phyloP scores from a whole-genome alignment of 2,329 filamentous ascomycete species.

The Diaporthe caulivora region DNA sequence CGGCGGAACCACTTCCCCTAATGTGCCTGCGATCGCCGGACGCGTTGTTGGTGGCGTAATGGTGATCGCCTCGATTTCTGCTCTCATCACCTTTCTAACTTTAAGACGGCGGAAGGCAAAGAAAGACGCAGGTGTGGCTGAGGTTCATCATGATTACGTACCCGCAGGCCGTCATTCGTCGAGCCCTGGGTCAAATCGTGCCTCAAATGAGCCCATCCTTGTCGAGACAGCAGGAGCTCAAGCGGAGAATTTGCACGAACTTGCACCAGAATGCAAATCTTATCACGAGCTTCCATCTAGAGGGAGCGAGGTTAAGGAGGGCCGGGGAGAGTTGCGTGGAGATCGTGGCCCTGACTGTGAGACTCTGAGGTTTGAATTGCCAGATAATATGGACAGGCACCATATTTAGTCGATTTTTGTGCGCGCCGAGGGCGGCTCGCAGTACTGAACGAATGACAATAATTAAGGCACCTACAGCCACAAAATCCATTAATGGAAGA shows the following conservation, averaged over 20 bases:
- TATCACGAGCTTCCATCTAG: not conserved
- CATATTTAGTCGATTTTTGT: not conserved
- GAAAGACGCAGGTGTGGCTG: not conserved
- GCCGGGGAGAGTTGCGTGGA: constrained; percentile 1
- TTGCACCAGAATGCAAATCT: not conserved
- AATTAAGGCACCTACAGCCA: not conserved
- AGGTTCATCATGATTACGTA: not conserved
- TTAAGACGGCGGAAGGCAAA: not conserved
- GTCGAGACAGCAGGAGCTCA: not conserved
- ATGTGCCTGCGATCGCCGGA: not conserved
- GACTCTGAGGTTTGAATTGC: not conserved
- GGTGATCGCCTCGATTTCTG: not conserved
- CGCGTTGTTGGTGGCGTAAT: not conserved
- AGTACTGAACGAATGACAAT: not conserved
- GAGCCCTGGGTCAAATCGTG: not conserved
- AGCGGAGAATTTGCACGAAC: not conserved
- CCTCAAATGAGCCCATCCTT: not conserved
- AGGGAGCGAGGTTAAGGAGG: not conserved
- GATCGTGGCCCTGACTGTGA: not conserved
- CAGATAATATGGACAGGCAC: not conserved
- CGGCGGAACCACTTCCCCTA: not conserved
- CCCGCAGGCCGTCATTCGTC: not conserved
- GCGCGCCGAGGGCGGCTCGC: not conserved
- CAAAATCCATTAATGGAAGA: not conserved
- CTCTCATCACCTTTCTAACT: not conserved